Evolutionary conservation across 805 yeast genomes (phyloP).

Genomic region (Metschnikowia lunata): DNA sequence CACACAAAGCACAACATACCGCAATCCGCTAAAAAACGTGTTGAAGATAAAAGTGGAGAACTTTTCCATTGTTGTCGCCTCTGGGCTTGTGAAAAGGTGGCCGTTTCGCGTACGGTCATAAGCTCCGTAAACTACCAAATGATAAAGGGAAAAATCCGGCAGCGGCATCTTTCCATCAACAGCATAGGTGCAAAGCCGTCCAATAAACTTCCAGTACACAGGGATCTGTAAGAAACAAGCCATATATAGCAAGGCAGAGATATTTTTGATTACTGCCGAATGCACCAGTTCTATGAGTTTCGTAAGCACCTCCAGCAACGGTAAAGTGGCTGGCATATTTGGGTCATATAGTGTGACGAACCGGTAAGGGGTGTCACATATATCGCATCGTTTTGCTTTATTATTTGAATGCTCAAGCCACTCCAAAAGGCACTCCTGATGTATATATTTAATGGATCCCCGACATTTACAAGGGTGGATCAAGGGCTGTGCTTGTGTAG

Average conservation of each 20-base stretch:
- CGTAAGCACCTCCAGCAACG: conserved; percentile 44
- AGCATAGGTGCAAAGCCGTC: conserved; percentile 51
- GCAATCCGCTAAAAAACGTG: conserved; percentile 35
- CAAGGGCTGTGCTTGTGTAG: conserved; percentile 70
- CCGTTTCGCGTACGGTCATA: conserved; percentile 9
- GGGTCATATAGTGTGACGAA: conserved; percentile 64
- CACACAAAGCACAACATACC: conserved; percentile 39
- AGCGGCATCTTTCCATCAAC: conserved; percentile 51
- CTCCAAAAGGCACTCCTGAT: conserved; percentile 83
- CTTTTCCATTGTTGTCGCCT: conserved; percentile 17
- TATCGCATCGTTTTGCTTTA: conserved; percentile 68
- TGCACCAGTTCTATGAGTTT: conserved; percentile 27
- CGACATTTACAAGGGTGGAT: conserved; percentile 90
- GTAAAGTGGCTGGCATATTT: conserved; percentile 61
- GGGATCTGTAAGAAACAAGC: conserved; percentile 53
- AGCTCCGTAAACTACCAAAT: conserved; percentile 40
- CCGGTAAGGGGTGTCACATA: conserved; percentile 72
- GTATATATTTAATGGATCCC: conserved; percentile 90
- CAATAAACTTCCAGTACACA: conserved; percentile 50
- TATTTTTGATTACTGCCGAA: conserved; percentile 14
- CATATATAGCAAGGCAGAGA: conserved; percentile 31
- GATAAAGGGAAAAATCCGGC: conserved; percentile 22
- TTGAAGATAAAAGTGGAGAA: conserved; percentile 22
- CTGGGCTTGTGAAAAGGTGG: conserved; percentile 8
- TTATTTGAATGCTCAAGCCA: conserved; percentile 76